Base-by-base conservation (phyloP, 2,329 filamentous ascomycete genomes). In the Fusarium nurragi region DNA sequence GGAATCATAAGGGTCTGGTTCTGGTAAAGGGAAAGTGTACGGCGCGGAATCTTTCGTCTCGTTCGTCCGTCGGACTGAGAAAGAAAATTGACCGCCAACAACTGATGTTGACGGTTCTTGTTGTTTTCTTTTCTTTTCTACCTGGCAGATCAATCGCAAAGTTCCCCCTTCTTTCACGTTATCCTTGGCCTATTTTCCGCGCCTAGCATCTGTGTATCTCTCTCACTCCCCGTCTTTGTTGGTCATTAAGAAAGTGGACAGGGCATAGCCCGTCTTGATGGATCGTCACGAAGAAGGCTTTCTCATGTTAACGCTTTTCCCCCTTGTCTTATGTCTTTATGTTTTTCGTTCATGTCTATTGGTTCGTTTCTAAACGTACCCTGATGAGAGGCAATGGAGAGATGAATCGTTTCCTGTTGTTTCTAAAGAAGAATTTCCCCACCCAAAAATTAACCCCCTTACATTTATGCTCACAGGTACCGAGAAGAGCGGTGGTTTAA, bases 11-110 rank as follows among this genome's bases (percentile, higher is more conserved):
- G 76, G 74, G 62, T 77, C 76, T 74, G 68, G 72, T 74, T 74
- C 73, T 73, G 71, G 72, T 54, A 70, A 53, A 67, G 76, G 77
- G 67, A 71, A 77, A 76, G 76, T 77, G 74, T 74, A 73, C 72
- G 76, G 74, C 74, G 76, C 74, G 74, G 75, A 72, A 64, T 69
- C 67, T 70, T 73, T 58, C 70, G 68, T 65, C 67, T 75, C 68
- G 65, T 72, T 71, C 64, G 64, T 71, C 67, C 58, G 61, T 66
- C 65, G 60, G 67, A 71, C 63, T 66, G 63, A 47, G 32, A 34
- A 34, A 68, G 43, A 43, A 49, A 60, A 60, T 54, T 52, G 58
- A 65, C 67, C 46, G 65, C 49, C 65, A 64, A 44, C 56, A 50
- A 63, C 53, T 34, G 12, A 36, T 58, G 61, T 56, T 71, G 67